Base-by-base conservation (phyloP, 1,284 basidiomycete species). In the Sparassis latifolia region DNA sequence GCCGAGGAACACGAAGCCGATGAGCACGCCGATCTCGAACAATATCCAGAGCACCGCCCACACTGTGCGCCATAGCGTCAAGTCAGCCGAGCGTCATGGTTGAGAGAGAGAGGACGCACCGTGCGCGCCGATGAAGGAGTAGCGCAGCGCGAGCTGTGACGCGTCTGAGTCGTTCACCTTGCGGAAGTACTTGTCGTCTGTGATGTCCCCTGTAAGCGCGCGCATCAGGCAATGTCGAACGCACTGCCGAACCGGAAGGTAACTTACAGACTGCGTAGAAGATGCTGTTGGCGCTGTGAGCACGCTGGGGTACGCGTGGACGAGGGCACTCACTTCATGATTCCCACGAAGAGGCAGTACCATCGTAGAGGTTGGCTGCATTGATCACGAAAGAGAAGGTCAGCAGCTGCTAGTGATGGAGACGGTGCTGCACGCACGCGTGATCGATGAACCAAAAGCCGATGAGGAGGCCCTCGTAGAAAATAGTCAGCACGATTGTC, bases 381-480 rank as follows among this genome's bases (percentile, higher is more conserved):
- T 55, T 48, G 29, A 20, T 20, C 20, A 20, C 20, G 20, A 20
- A 20, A 20, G 20, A 20, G 20, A 20, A 20, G 20, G 20, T 37
- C 35, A 37, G 12, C 6, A 7, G 35, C 35, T 37, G 6, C 6
- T 37, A 37, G 35, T 12, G 35, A 12, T 10, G 45, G 27, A 52
- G 42, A 5, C 30, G 31, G 38, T 33, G 40, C 30, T 39, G 44
- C 33, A 72, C 82, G 51, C 60, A 90, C 87, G 75, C 88, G 62
- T 91, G 89, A 58, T 82, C 85, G 51, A 90, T 78, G 63, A 91
- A 91, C 88, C 89, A 91, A 59, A 91, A 91, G 1, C 86, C 88
- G 50, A 91, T 75, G 32, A 91, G 71, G 30, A 91, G 67, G 12
- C 76, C 86, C 67, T 91, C 88, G 61, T 87, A 91, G 30, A 81